phyloP scores from a whole-genome alignment of 257 asterid genomes.

The Ajuga chamaepitys region DNA sequence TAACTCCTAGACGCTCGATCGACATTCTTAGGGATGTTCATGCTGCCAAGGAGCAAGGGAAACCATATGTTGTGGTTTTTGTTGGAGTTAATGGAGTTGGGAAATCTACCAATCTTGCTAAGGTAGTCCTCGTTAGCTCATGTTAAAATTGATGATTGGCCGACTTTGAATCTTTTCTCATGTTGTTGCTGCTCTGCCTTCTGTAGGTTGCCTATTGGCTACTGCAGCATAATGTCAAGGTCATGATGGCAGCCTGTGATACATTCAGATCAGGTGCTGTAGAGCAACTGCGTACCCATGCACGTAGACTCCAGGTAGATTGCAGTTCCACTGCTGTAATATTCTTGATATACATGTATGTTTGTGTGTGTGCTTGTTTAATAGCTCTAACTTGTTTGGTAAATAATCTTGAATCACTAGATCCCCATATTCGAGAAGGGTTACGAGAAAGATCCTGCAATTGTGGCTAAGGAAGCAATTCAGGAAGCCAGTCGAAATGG shows the following conservation, averaged over 20 bases:
- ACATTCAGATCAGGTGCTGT: slow-evolving; percentile 99
- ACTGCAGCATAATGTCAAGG: slow-evolving; percentile 71
- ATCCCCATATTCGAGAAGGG: slow-evolving; percentile 97
- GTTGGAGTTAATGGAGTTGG: slow-evolving; percentile 99
- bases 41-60: slow-evolving; percentile 85
- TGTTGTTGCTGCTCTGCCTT: neutral
- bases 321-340: neutral
- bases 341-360: neutral
- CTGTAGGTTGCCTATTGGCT: slow-evolving; percentile 96
- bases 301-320: slow-evolving; percentile 86
- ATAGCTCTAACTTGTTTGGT: slow-evolving; percentile 4
- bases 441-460: slow-evolving; percentile 95
- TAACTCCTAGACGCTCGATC: slow-evolving; percentile 93
- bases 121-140: slow-evolving; percentile 33
- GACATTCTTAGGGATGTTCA: slow-evolving; percentile 96
- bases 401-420: slow-evolving; percentile 26
- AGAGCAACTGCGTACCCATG: slow-evolving; percentile 97
- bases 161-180: neutral
- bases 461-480: slow-evolving; percentile 96
- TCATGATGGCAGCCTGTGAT: slow-evolving; percentile 99
- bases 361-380: neutral
- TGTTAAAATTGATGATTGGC: neutral
- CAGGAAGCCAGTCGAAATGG: slow-evolving; percentile 86
- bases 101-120: slow-evolving; percentile 95
- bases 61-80: slow-evolving; percentile 95